Evolutionary conservation across 2,329 filamentous ascomycete genomes (phyloP), one percentile per base, ranked within the genome.

Genomic region (Diaporthe citri): DNA sequence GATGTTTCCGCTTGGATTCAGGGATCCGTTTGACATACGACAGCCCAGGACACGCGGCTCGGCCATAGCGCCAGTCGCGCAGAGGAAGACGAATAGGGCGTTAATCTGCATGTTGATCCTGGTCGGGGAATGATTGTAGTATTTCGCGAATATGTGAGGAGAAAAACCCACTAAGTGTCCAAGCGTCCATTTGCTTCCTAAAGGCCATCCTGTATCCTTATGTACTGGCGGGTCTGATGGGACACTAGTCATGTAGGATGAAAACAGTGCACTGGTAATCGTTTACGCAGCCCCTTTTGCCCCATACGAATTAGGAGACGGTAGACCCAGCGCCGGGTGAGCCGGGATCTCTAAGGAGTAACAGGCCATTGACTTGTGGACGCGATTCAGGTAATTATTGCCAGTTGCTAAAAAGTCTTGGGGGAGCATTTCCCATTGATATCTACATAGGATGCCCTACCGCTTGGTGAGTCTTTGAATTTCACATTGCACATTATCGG

Each of bases 231-330:
- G 25, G 6, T n/a, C 25, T 4, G 12, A 36, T 15, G 25, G 5
- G 4, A n/a, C 56, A 28, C 41, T 66, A 66, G 60, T 66, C 60
- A 66, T 48, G 60, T 22, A 6, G n/a, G 34, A 48, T 64, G 15
- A 64, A 5, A 41, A 7, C 2, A 34, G 22, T 4, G 8, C 4
- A 3, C 9, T 34, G 17, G 25, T 9, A 34, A 7, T 46, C 20
- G n/a, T 48, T 34, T 34, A 66, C 20, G 41, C 25, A 28, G 28
- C 41, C 60, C 60, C 20, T 34, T 48, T 66, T n/a, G 25, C 41
- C 41, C 60, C 28, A 48, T 48, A n/a, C 9, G 12, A 48, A n/a
- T n/a, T 22, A 48, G 41, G 7, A 8, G 10, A 66, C 17, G 17
- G 25, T 48, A 22, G 28, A 66, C n/a, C 13, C 25, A 7, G 17